Conservation (phyloP, 202 grass and related monocot species). For the Dendrocalamus latiflorus region DNA sequence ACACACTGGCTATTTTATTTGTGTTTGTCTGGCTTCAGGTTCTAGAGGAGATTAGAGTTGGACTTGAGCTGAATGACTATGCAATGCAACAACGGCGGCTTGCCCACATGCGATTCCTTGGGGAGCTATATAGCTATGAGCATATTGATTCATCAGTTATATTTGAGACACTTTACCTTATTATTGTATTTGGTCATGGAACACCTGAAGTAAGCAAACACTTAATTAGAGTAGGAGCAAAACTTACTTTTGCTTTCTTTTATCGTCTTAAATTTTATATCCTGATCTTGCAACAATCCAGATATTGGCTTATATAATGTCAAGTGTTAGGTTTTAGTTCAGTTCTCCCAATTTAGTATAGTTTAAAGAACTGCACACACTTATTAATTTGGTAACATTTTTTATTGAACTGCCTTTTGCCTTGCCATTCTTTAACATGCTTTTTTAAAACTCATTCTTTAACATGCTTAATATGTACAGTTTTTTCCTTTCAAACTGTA, state of each 20-base stretch:
- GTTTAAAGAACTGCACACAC: neutral
- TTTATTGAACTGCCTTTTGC: slow-evolving; percentile 1
- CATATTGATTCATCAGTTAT: slow-evolving; percentile 70
- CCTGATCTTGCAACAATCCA: neutral
- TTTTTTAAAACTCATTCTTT: neutral
- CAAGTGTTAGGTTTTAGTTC: neutral
- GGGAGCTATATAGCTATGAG: slow-evolving; percentile 68
- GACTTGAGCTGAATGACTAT: slow-evolving; percentile 72
- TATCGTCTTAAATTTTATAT: neutral
- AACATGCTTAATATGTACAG: neutral
- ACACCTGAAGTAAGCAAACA: slow-evolving; percentile 58
- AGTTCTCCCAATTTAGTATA: neutral
- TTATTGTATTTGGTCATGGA: slow-evolving; percentile 58
- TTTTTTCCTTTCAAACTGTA: neutral
- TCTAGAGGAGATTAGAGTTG: slow-evolving; percentile 70
- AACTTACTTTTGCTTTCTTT: neutral
- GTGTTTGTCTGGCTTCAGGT: slow-evolving; percentile 43
- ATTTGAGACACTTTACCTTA: slow-evolving; percentile 69
- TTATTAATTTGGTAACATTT: neutral
- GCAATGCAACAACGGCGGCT: slow-evolving; percentile 20
- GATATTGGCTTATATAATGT: neutral
- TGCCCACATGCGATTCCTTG: slow-evolving; percentile 74
- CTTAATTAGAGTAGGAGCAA: neutral
- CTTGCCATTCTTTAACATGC: neutral
- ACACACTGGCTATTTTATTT: neutral